phyloP scores from a whole-genome alignment of 75 land plant species.

The Cupressus sempervirens region DNA sequence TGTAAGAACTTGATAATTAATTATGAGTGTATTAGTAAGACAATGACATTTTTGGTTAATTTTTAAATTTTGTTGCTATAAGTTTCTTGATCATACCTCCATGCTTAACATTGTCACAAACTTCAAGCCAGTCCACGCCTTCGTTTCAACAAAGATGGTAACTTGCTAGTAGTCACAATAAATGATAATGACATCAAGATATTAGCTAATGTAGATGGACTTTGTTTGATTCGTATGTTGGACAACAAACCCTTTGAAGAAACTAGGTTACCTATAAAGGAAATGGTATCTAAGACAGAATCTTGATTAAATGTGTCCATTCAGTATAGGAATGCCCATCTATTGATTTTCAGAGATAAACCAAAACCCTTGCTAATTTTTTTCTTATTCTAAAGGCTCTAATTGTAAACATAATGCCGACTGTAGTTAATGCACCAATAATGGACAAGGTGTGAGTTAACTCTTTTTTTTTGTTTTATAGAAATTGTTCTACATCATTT shows the following conservation, averaged over 20 bases:
- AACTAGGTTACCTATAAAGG: conserved; percentile 25
- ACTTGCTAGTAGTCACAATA: conserved; percentile 37
- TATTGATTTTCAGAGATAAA: conserved; percentile 2
- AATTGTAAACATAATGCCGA: conserved; percentile 44
- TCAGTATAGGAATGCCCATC: background rate
- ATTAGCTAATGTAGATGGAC: conserved; percentile 38
- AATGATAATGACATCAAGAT: conserved; percentile 42
- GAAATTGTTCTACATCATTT: background rate
- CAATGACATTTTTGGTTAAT: background rate
- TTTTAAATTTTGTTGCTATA: background rate
- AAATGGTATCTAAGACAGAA: conserved; percentile 36
- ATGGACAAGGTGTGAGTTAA: conserved; percentile 24
- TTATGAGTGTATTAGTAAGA: background rate
- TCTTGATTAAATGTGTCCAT: background rate
- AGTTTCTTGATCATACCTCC: background rate
- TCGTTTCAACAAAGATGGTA: conserved; percentile 42
- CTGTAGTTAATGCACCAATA: conserved; percentile 32
- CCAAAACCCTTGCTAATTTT: background rate
- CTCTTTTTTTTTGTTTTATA: background rate
- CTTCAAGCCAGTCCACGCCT: conserved; percentile 37
- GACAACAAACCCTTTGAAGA: conserved; percentile 48
- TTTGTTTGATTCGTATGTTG: conserved; percentile 31
- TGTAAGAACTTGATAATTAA: conserved; percentile 2
- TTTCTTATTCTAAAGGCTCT: conserved; percentile 37
- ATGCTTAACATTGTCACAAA: background rate